Base-by-base conservation (phyloP, 1,284 basidiomycete species). In the Earliella scabrosa region DNA sequence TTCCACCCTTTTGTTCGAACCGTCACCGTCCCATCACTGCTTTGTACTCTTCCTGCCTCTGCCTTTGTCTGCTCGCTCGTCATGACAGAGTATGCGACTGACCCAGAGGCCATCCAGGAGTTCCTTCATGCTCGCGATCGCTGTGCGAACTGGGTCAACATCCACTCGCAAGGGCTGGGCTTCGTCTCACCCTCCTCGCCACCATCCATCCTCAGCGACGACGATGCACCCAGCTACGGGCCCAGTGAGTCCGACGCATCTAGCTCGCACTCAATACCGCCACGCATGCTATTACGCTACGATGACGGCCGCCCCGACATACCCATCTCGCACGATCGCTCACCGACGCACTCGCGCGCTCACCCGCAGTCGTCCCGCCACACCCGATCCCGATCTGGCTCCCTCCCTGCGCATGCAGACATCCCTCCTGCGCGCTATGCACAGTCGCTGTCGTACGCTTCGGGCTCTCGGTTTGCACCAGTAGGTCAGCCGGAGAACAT, bases 11-110 rank as follows among this genome's bases (percentile, higher is more conserved):
- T 63, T 59, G 51, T 56, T 51, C 49, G 38, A 58, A 50, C 54
- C 46, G 48, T 38, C 58, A 45, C 41, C 53, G 23, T 38, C 27
- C 50, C 46, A 45, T 45, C 56, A 29, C 36, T 54, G 45, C 53
- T 52, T 54, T 52, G 51, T 41, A 41, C 51, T 45, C 40, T 24
- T 56, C 31, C 45, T 52, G 32, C 41, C 24, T 36, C 48, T 35
- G 34, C 10, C 54, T 46, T 53, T 54, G 47, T 54, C 43, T 45
- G 43, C 59, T 45, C 18, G 49, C 29, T 51, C 53, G 50, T 31
- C 39, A 88, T 90, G 87, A 86, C 86, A 50, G 86, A 87, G 73
- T 87, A 86, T 71, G 80, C 81, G 1, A 76, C 79, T 38, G 82
- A 82, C 41, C 80, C 85, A 5, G 80, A 83, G 58, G 82, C 82